Evolutionary conservation across 2,329 filamentous ascomycete species (phyloP), one percentile per base, ranked within the genome.

Genomic region (Pestalotiopsis sp.): DNA sequence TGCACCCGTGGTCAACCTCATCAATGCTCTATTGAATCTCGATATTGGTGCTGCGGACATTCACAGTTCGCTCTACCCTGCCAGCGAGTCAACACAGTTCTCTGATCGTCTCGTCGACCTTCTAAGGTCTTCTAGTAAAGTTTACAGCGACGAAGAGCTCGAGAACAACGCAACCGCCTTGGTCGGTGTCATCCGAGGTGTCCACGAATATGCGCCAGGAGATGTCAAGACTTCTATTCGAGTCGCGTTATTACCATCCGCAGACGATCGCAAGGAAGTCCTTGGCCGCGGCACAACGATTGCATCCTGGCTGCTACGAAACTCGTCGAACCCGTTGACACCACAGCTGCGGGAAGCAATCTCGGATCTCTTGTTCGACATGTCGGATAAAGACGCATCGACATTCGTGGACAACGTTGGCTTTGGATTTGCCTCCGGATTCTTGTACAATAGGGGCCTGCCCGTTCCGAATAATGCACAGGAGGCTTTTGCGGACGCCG

Each of bases 381-480:
- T 98, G 36, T 97, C 94, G 0, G 92, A 91, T 72, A 92, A 91
- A 74, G 91, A 98, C 74, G 89, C 95, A 0, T 87, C 87, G 17
- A 92, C 86, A 38, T 96, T 98, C 76, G 92, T 98, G 0, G 87
- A 93, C 65, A 98, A 98, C 73, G 93, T 99, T 13, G 96, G 96
- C 0, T 99, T 97, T 77, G 96, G 96, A 0, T 97, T 93, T 76
- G 96, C 96, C 0, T 93, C 94, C 0, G 96, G 96, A 0, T 97
- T 96, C 77, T 83, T 99, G 17, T 91, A 95, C 82, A 91, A 92
- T 71, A 92, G 95, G 71, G 93, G 96, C 67, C 90, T 98, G 13
- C 86, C 91, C 0, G 84, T 97, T 25, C 94, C 94, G 0, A 85
- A 90, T 69, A 90, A 86, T 67, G 88, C 90, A 1, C 81, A 89